phyloP scores from a whole-genome alignment of 768 basidiomycete genomes.

The Macrolepiota dolichaula region DNA sequence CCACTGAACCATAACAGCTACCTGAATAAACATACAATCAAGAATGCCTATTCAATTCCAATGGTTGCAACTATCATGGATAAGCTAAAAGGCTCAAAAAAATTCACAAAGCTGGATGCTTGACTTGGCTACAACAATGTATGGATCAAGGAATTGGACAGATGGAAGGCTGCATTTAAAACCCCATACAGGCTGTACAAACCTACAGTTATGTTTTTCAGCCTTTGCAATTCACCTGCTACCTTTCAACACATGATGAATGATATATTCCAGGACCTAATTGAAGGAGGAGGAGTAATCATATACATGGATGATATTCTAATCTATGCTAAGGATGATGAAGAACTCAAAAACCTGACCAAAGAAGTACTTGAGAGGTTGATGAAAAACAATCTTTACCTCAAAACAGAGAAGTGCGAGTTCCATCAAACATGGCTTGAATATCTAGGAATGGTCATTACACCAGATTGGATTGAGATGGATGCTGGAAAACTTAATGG shows the following conservation, averaged over 20 bases:
- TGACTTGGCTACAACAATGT: constrained; percentile 31
- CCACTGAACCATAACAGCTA: no score
- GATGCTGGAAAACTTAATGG: not conserved
- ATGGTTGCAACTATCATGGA: constrained; percentile 26
- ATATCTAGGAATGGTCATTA: not conserved
- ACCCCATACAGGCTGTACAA: constrained; percentile 14
- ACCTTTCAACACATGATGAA: constrained; percentile 18
- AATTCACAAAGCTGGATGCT: constrained; percentile 10
- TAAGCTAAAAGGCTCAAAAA: constrained; percentile 18
- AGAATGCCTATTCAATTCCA: constrained; percentile 33
- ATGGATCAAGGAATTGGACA: constrained; percentile 13
- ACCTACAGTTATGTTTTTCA: constrained; percentile 19
- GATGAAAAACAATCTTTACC: not conserved
- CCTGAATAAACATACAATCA: constrained; percentile 12
- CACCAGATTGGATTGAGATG: not conserved
- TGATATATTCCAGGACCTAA: constrained; percentile 10
- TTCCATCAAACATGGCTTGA: not conserved
- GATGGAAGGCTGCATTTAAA: no score
- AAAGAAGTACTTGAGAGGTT: not conserved
- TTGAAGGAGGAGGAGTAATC: constrained; percentile 22
- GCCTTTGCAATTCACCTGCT: constrained; percentile 12
- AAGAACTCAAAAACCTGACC: not conserved
- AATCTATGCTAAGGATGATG: constrained; percentile 19
- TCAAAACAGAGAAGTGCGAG: constrained; percentile 9
- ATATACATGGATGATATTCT: constrained; percentile 43